Base-by-base conservation (phyloP, 306 rosid genomes). In the Trichosanthes truncata region DNA sequence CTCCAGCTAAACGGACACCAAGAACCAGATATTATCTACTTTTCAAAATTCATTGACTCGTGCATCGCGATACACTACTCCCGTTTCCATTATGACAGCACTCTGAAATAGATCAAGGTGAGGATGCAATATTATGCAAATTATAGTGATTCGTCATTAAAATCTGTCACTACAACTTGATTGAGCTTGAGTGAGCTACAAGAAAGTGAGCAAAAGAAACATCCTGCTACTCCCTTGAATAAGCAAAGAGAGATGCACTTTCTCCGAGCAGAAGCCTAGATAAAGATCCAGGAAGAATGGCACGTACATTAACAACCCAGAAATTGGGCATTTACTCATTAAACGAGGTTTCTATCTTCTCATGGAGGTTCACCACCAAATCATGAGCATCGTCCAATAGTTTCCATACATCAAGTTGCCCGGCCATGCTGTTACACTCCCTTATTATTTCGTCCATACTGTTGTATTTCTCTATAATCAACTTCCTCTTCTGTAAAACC, bases 371-470 rank as follows among this genome's bases (percentile, higher is more conserved):
- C 82, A 96, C 97, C 84, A 96, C 99, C 89, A 96, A 85, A 84
- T 85, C 85, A 78, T 96, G 99, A 20, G 99, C 99, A 88, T 91
- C 99, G 77, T 96, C 99, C 43, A 96, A 88, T 72, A 96, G 94
- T 80, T 96, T 96, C 99, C 99, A 96, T 81, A 96, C 89, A 86
- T 96, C 97, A 21, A 96, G 96, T 41, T 89, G 97, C 74, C 99
- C 99, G 0, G 99, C 85, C 98, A 96, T 96, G 88, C 98, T 89
- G 79, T 96, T 96, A 80, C 99, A 96, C 83, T 96, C 99, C 90
- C 97, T 90, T 25, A 96, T 81, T 82, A 96, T 96, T 84, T 96
- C 99, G 11, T 96, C 99, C 99, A 96, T 96, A 93, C 99, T 93
- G 91, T 96, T 88, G 68, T 96, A 96, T 88, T 85, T 93, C 81